Percentiles rank a stretch among this genome's conserved stretches.
Evolutionary conservation across 805 yeast species (phyloP).

Genomic region (Candida lessepsii): DNA sequence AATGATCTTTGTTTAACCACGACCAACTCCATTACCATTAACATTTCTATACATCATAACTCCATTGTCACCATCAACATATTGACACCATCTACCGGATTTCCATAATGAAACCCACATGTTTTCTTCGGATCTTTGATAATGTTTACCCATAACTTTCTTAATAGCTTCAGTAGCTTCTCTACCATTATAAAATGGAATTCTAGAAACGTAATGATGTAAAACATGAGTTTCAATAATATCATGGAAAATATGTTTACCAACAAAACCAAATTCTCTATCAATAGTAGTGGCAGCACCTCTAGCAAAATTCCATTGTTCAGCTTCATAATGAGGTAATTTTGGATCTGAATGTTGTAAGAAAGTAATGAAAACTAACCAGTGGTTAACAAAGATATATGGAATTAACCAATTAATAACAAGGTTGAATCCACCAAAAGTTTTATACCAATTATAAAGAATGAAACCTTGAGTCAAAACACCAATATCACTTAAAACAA

Average conservation of each 20-base stretch:
- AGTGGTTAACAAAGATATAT: constrained; percentile 78
- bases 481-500: constrained; percentile 74
- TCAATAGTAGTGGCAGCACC: constrained; percentile 92
- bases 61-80: constrained; percentile 70
- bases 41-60: constrained; percentile 72
- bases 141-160: constrained; percentile 83
- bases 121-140: constrained; percentile 63
- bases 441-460: constrained; percentile 58
- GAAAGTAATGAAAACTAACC: constrained; percentile 85
- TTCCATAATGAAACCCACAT: constrained; percentile 72
- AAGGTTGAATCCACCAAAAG: constrained; percentile 62
- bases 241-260: constrained; percentile 78
- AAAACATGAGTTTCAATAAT: constrained; percentile 88
- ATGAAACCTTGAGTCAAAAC: constrained; percentile 50
- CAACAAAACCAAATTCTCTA: constrained; percentile 78
- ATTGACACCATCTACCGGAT: constrained; percentile 64
- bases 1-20: constrained; percentile 11
- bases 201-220: constrained; percentile 80
- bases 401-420: constrained; percentile 74
- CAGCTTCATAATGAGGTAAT: constrained; percentile 75
- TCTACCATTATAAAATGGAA: constrained; percentile 87
- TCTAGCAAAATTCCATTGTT: constrained; percentile 80
- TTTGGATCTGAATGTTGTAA: constrained; percentile 80
- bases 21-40: constrained; percentile 47
- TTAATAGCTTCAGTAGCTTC: constrained; percentile 74